A percentile compares a stretch with the other conserved stretches of the same genome.
These are phyloP conservation scores for Dissophora globulifera DNA, from an alignment of 192 early-diverging fungal genomes.

Conservation along the genomic window DNA sequence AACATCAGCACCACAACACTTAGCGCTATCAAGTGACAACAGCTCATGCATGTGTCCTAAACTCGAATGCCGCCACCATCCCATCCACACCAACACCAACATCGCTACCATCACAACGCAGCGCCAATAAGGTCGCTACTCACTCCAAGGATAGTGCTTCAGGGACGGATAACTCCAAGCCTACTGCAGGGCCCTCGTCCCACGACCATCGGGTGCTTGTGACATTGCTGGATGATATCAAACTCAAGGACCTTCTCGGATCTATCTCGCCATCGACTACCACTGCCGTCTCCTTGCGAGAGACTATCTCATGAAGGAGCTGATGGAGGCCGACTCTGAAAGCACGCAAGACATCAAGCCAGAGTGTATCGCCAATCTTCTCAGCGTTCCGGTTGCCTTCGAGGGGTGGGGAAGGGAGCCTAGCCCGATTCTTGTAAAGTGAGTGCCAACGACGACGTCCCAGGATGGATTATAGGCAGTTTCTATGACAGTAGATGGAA, in stretches of 20 bases:
- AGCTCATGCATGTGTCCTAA: too few relatives aligned
- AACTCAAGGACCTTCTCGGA: slow-evolving; percentile 25
- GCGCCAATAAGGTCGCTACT: too few relatives aligned
- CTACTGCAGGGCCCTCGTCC: too few relatives aligned
- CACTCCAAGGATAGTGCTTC: too few relatives aligned
- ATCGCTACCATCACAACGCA: too few relatives aligned
- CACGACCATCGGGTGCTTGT: too few relatives aligned
- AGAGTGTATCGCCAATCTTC: slow-evolving; percentile 87
- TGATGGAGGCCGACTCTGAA: slow-evolving; percentile 74
- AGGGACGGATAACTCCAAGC: too few relatives aligned
- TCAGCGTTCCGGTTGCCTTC: slow-evolving; percentile 86
- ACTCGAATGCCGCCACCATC: too few relatives aligned
- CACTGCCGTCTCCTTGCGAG: slow-evolving; percentile 55
- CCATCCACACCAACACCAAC: too few relatives aligned
- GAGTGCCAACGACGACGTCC: neutral
- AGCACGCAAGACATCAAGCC: slow-evolving; percentile 82
- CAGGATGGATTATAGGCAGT: too few relatives aligned
- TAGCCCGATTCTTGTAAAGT: neutral
- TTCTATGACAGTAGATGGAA: slow-evolving; percentile 77
- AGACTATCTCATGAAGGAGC: slow-evolving; percentile 71
- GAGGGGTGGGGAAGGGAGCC: too few relatives aligned
- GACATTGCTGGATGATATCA: slow-evolving; percentile 24
- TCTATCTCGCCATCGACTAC: slow-evolving; percentile 27
- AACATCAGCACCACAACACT: neutral
- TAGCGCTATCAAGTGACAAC: too few relatives aligned